These are phyloP conservation scores for Calonectria multiphialidica DNA, from an alignment of 2,329 filamentous ascomycete species.

Conservation along the genomic window DNA sequence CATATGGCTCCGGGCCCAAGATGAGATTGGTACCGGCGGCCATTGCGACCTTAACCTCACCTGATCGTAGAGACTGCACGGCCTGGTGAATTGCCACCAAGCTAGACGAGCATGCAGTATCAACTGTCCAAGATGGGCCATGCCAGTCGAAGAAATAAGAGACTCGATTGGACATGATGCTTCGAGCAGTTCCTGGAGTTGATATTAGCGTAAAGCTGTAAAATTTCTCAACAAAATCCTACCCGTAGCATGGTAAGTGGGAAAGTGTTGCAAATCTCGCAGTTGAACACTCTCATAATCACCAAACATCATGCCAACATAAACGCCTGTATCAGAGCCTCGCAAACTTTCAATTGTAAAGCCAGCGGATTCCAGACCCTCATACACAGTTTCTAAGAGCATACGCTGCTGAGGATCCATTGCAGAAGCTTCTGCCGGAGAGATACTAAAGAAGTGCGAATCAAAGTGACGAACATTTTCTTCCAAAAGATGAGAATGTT, in stretches of 20 bases:
- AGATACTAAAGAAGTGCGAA: slow-evolving; percentile 39
- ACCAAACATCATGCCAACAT: not conserved
- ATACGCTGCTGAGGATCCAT: slow-evolving; percentile 47
- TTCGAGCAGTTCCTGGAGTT: slow-evolving; percentile 35
- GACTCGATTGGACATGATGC: slow-evolving; percentile 64
- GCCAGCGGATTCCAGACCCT: slow-evolving; percentile 39
- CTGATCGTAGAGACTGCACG: not conserved
- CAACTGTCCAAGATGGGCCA: slow-evolving; percentile 62
- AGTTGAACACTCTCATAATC: slow-evolving; percentile 1
- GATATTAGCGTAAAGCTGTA: not conserved
- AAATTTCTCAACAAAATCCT: not conserved
- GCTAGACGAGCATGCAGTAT: slow-evolving; percentile 64
- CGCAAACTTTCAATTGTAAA: not conserved
- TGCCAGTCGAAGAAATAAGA: slow-evolving; percentile 65
- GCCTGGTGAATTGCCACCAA: slow-evolving; percentile 62
- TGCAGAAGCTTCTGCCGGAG: slow-evolving; percentile 34
- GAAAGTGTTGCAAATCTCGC: not conserved
- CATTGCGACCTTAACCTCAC: not conserved
- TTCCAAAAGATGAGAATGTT: slow-evolving; percentile 45
- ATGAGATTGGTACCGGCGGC: slow-evolving; percentile 4
- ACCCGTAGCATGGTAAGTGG: not conserved
- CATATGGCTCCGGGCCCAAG: not conserved
- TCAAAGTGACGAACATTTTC: slow-evolving; percentile 40
- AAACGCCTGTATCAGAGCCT: slow-evolving; percentile 8
- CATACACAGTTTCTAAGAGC: slow-evolving; percentile 42